Conservation (phyloP, 2,329 filamentous ascomycete genomes). For the Epichloe gansuensis region DNA sequence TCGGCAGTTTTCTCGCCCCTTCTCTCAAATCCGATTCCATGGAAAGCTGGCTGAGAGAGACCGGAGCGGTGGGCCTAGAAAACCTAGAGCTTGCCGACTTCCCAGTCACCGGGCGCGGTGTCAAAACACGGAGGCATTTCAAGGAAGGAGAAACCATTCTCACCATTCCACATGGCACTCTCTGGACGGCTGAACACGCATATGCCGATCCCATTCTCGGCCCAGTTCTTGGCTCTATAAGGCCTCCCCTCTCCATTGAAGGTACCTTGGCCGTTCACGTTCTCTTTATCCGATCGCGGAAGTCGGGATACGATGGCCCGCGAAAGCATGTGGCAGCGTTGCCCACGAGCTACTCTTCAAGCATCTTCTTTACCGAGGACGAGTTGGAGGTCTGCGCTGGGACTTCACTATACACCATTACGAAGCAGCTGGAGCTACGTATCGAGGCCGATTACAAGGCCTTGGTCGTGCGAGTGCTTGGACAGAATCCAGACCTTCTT, state of each 20-base stretch:
- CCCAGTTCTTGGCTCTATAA: slow-evolving; percentile 17
- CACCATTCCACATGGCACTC: slow-evolving; percentile 17
- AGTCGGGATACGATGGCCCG: slow-evolving; percentile 18
- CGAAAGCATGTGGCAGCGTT: slow-evolving; percentile 17
- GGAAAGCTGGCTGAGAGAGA: slow-evolving; percentile 20
- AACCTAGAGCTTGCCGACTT: slow-evolving; percentile 20
- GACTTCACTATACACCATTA: slow-evolving; percentile 20
- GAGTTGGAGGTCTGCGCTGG: slow-evolving; percentile 21
- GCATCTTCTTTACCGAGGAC: slow-evolving; percentile 21
- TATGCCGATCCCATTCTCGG: slow-evolving; percentile 19
- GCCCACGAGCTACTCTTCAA: slow-evolving; percentile 20
- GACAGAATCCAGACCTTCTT: slow-evolving; percentile 19
- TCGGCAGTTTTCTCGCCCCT: too few species aligned
- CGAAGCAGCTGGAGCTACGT: slow-evolving; percentile 16
- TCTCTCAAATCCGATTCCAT: slow-evolving; percentile 9
- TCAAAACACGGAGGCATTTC: slow-evolving; percentile 16
- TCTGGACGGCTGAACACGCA: slow-evolving; percentile 21
- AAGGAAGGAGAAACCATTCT: slow-evolving; percentile 21
- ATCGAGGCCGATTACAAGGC: slow-evolving; percentile 19
- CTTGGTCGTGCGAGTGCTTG: slow-evolving; percentile 16
- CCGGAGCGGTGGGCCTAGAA: slow-evolving; percentile 18
- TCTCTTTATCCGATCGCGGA: slow-evolving; percentile 21
- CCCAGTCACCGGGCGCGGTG: slow-evolving; percentile 19
- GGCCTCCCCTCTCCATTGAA: slow-evolving; percentile 20
- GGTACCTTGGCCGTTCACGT: slow-evolving; percentile 20